Conservation (phyloP, 495 filamentous ascomycete genomes). For the Aspergillus funiculosus region DNA sequence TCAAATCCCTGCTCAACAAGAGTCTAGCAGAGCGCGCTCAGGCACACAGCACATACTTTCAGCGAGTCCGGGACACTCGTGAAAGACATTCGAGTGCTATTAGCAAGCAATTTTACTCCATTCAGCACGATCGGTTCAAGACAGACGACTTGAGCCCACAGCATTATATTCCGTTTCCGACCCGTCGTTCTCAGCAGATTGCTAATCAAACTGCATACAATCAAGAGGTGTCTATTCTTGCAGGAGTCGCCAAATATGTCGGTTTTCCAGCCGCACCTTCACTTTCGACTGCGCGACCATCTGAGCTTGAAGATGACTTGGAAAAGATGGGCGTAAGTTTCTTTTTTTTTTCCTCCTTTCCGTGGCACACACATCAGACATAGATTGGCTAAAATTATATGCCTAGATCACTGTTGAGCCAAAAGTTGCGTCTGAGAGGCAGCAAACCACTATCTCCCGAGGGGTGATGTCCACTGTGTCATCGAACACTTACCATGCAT, state of each 20-base stretch:
- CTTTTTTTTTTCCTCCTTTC: background rate
- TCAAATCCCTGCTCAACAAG: slow-evolving; percentile 63
- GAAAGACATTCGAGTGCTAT: slow-evolving; percentile 72
- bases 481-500: slow-evolving; percentile 37
- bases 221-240: slow-evolving; percentile 83
- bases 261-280: slow-evolving; percentile 94
- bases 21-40: slow-evolving; percentile 76
- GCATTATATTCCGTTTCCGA: slow-evolving; percentile 67
- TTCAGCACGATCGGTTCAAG: slow-evolving; percentile 83
- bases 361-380: no score
- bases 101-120: slow-evolving; percentile 81
- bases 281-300: slow-evolving; percentile 60
- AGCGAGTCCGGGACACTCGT: slow-evolving; percentile 71
- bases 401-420: slow-evolving; percentile 37
- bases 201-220: slow-evolving; percentile 82
- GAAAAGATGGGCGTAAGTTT: slow-evolving; percentile 81
- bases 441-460: slow-evolving; percentile 23
- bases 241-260: slow-evolving; percentile 86
- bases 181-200: slow-evolving; percentile 64
- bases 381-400: background rate
- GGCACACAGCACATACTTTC: slow-evolving; percentile 79
- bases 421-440: slow-evolving; percentile 24
- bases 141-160: slow-evolving; percentile 76
- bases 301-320: slow-evolving; percentile 79
- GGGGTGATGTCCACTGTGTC: slow-evolving; percentile 35